Evolutionary conservation across 164 flowering plant species (phyloP).

Genomic region (Magnolia sinica): DNA sequence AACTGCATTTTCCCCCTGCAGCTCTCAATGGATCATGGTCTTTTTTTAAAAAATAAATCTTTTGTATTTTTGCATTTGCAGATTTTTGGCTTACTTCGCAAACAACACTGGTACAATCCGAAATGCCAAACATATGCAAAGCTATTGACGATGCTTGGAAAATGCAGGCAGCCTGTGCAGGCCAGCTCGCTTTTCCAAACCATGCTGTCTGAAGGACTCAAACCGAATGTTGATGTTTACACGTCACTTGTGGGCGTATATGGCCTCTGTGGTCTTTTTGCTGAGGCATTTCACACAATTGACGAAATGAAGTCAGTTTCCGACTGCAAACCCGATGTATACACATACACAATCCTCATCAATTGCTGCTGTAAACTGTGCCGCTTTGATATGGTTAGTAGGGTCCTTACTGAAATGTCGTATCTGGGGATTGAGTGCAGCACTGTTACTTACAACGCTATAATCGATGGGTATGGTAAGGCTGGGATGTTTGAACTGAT

Average conservation of each 20-base stretch:
- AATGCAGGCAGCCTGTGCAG: constrained; percentile 57
- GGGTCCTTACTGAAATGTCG: constrained; percentile 64
- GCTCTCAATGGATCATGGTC: neutral
- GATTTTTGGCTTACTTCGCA: constrained; percentile 77
- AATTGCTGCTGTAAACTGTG: constrained; percentile 46
- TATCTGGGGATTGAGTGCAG: constrained; percentile 55
- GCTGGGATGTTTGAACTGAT: constrained; percentile 68
- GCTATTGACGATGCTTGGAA: constrained; percentile 79
- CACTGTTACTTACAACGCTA: constrained; percentile 66
- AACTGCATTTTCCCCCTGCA: too few species aligned
- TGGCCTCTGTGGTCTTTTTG: constrained; percentile 62
- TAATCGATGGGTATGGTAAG: constrained; percentile 95
- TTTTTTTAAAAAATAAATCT: too few species aligned
- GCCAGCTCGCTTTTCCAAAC: constrained; percentile 70
- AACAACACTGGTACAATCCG: constrained; percentile 85
- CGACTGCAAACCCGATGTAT: constrained; percentile 76
- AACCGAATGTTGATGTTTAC: constrained; percentile 73
- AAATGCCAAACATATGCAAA: constrained; percentile 77
- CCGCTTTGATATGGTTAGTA: constrained; percentile 50
- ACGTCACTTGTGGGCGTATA: constrained; percentile 79
- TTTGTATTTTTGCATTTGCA: constrained; percentile 14
- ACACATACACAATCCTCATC: constrained; percentile 64
- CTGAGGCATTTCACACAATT: constrained; percentile 50
- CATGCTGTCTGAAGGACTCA: constrained; percentile 65
- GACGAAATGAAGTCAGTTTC: constrained; percentile 68